Conservation (phyloP, 2,329 filamentous ascomycete species). For the Cordyceps javanica region DNA sequence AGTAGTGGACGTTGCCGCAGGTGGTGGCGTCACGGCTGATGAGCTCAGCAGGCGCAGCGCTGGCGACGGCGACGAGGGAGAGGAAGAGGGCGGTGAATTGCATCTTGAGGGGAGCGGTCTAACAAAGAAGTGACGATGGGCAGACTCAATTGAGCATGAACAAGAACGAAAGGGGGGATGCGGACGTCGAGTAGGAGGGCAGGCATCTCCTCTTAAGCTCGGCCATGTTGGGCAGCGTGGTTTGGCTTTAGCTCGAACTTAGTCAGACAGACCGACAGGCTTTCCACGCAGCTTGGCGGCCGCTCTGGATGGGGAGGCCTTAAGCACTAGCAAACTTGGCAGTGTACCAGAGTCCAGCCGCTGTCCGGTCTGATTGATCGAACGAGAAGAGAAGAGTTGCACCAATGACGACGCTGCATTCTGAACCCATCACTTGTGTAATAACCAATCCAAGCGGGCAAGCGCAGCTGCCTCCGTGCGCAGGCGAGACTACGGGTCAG, state of each 20-base stretch:
- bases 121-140: neutral
- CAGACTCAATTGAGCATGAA: neutral
- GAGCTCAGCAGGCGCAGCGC: conserved; percentile 13
- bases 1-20: conserved; percentile 51
- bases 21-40: conserved; percentile 34
- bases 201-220: neutral
- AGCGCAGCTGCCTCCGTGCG: neutral
- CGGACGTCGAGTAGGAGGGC: neutral
- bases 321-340: neutral
- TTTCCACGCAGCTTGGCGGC: neutral
- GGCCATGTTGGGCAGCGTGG: neutral
- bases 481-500: neutral
- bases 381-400: neutral
- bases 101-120: neutral
- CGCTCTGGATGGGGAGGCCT: neutral
- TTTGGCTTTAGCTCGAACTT: neutral
- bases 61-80: conserved; percentile 14
- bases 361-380: neutral
- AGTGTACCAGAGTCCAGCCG: neutral
- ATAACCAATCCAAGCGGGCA: too few relatives aligned
- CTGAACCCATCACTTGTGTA: neutral
- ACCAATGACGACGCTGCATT: neutral
- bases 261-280: conserved; percentile 1
- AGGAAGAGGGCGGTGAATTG: conserved; percentile 14
- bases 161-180: neutral